Evolutionary conservation across 352 stramenopile genomes (phyloP), one percentile per base, ranked within the genome.

Genomic region (Pythium rhizo-oryzae): DNA sequence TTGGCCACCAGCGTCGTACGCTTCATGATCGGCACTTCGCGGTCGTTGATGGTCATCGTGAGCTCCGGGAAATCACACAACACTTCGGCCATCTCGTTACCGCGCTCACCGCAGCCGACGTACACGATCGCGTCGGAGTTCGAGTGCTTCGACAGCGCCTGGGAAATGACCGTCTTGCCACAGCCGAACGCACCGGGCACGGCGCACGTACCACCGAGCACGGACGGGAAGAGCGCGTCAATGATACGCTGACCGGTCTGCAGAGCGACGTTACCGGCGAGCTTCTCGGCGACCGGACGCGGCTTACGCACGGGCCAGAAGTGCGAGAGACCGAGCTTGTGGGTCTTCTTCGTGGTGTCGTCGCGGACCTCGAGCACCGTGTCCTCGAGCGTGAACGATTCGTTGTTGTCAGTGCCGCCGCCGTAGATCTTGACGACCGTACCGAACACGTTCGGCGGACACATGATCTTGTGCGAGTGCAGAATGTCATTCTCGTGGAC

Each of bases 401-500:
- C 97, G 65, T 99, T 97, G 52, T 94, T 94, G 82, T 99, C 98
- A 9, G 97, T 98, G 57, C 89, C 94, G 44, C 79, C 86, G 46
- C 96, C 97, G 84, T 99, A 98, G 60, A 99, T 95, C 86, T 99
- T 99, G 71, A 98, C 97, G n/a, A 99, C 92, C 19, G 89, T 98
- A 58, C 98, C 98, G 74, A 98, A 99, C 15, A 99, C 91, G 79
- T 99, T 99, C 44, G 98, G 98, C 46, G 98, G 98, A 70, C 97
- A 99, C 86, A 99, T 97, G 82, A 99, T 99, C 84, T 99, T 99
- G 87, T 99, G 98, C 55, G 85, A 92, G 74, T 98, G 88, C 70
- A 99, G 91, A 50, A 99, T 97, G 74, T 99, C 97, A 79, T 99
- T 99, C 80, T 99, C 98, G 75, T 98, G 98, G 19, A 99, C 98